A percentile compares a stretch with the other conserved stretches of the same genome.
phyloP scores from a whole-genome alignment of 1,284 basidiomycete genomes.

The Golubevia pallescens region DNA sequence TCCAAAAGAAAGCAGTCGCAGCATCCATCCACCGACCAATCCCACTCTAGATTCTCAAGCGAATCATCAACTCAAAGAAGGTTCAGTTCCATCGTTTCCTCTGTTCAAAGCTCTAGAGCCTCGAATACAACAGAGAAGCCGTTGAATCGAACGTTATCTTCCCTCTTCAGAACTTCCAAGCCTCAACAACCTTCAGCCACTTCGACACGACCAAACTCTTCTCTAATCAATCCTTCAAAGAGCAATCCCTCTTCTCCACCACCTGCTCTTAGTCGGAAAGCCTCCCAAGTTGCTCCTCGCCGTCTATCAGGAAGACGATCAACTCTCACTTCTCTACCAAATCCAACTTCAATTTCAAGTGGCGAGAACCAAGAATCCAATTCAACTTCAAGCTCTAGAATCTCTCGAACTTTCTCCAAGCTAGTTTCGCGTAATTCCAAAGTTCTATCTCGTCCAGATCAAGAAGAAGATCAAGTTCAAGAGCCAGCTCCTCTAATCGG shows the following conservation, averaged over 20 bases:
- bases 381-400: background rate
- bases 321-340: background rate
- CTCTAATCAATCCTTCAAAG: background rate
- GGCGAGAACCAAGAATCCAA: background rate
- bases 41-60: background rate
- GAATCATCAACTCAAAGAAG: background rate
- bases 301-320: too few relatives aligned
- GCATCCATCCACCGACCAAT: background rate
- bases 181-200: background rate
- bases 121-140: background rate
- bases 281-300: too few relatives aligned
- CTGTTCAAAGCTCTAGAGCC: background rate
- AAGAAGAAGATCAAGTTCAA: background rate
- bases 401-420: background rate
- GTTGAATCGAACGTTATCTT: background rate
- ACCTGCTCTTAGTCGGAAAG: too few relatives aligned
- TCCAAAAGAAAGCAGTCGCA: background rate
- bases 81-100: background rate
- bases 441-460: background rate
- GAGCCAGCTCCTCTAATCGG: background rate
- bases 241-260: too few relatives aligned
- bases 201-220: background rate
- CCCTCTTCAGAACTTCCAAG: background rate
- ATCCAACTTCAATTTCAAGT: background rate
- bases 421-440: background rate